Percentiles rank a stretch among this genome's conserved stretches.
These are phyloP conservation scores for Radiomyces spectabilis DNA, from an alignment of 192 early-diverging fungal species.

Conservation along the genomic window DNA sequence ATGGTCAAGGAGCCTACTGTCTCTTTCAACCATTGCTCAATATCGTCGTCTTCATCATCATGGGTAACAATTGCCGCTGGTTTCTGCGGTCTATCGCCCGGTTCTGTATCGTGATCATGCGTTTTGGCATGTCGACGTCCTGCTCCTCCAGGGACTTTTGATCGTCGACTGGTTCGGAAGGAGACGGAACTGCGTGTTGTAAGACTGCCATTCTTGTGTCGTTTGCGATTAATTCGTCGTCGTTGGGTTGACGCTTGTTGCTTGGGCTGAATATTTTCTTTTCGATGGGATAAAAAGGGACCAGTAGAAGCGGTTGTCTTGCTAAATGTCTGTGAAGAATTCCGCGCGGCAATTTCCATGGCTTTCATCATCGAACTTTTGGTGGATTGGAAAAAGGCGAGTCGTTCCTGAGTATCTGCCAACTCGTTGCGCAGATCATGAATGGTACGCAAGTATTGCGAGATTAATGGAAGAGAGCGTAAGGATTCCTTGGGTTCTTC, in stretches of 20 bases:
- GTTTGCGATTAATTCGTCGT: no score
- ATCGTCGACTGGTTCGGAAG: no score
- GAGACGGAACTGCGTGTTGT: no score
- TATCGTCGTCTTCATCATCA: background rate
- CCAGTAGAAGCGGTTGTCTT: no score
- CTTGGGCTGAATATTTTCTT: constrained; percentile 1
- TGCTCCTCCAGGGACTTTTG: no score
- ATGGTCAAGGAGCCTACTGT: background rate
- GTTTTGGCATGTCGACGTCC: no score
- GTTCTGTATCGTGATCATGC: no score
- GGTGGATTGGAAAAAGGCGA: constrained; percentile 15
- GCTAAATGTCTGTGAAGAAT: no score
- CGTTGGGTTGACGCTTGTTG: no score
- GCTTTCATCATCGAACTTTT: constrained; percentile 11
- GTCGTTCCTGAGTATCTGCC: constrained; percentile 22
- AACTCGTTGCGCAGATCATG: constrained; percentile 17
- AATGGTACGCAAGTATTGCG: constrained; percentile 17
- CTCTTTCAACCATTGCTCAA: background rate
- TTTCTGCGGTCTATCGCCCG: no score
- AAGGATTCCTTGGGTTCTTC: background rate
- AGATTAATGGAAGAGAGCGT: constrained; percentile 6
- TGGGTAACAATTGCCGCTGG: background rate
- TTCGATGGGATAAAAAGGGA: no score
- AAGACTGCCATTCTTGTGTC: no score
- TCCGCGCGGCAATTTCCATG: background rate